Base-by-base conservation (phyloP, 2,329 filamentous ascomycete genomes). In the Clonostachys byssicola region DNA sequence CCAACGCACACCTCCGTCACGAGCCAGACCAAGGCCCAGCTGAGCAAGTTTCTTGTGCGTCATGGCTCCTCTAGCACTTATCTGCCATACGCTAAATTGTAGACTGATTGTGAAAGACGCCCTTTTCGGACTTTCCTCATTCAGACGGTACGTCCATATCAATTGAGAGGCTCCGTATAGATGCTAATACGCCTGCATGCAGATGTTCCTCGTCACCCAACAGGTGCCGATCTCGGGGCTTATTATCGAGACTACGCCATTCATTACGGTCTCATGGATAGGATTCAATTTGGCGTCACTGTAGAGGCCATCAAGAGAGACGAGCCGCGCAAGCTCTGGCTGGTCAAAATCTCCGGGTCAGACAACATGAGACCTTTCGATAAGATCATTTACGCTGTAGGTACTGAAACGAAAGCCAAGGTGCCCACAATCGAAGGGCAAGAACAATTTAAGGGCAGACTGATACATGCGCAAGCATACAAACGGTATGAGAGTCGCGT, bases 11-110 rank as follows among this genome's bases (percentile, higher is more conserved):
- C 56, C 1, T 60, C 56, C 2, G 53, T 50, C 8, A 53, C 53
- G 2, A 43, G 34, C n/a, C 42, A 42, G 17, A 59, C 56, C 3
- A 49, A 47, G 12, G 45, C 54, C 2, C 55, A 60, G 39, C 43
- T 58, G 10, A 59, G 56, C 54, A 59, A 57, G 33, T 60, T 56
- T 35, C 34, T 57, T 9, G 57, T 59, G 30, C 49, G 51, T 43
- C 16, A 10, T 30, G 10, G 7, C 23, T 30, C 4, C 4, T 30
- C 8, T 30, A 3, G 9, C 23, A 30, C 10, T 30, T 10, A 30
- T 1, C 9, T 10, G 23, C 23, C 9, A 10, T 30, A 12, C 30
- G 9, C 12, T 23, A 18, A 6, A 34, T 16, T 12, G 4, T 34
- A 43, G 35, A 49, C 13, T 2, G n/a, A 36, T 18, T 3, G 6